Base-by-base conservation (phyloP, 306 rosid genomes). In the Cucumis melo region DNA sequence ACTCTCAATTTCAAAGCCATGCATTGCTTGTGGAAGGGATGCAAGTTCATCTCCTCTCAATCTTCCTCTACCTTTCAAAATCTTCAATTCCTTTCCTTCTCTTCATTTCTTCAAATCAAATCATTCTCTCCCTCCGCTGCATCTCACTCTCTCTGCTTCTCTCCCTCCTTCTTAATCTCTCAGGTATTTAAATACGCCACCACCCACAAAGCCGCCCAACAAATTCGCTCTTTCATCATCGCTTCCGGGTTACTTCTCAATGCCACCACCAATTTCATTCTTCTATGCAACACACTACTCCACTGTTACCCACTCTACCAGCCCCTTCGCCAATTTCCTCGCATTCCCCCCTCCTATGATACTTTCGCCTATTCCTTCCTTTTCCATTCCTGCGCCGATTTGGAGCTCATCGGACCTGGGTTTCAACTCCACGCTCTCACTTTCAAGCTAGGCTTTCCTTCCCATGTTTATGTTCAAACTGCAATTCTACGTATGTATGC, bases 401-500 rank as follows among this genome's bases (percentile, higher is more conserved):
- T 75, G 8, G 32, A 44, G 39, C 48, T 50, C 20, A 16, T 74
- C 58, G 54, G 10, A 15, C 75, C 77, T 2, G 93, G 90, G 3
- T 27, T 78, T 79, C 97, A 89, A 67, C 79, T 91, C 57, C 97
- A 91, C 27, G 80, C 83, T n/a, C 66, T 89, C 77, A 61, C 82
- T 65, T 73, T 86, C 83, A 91, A 87, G 70, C 67, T 84, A 60
- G 94, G 92, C 29, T 91, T 91, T 77, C 87, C 87, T 23, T 82
- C 77, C 81, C 92, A 89, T 46, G 77, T 91, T 50, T 84, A 84
- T 41, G 90, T 88, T 34, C 89, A 86, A 79, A 91, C 94, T 75
- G 87, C 92, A 73, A 44, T 89, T 84, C 74, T 86, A 1, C 78
- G 77, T 3, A 39, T 85, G 87, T 89, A 83, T 77, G 80, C 87